These are phyloP conservation scores for Coemansia sp. DNA, from an alignment of 192 early-diverging fungal species.

Conservation along the genomic window DNA sequence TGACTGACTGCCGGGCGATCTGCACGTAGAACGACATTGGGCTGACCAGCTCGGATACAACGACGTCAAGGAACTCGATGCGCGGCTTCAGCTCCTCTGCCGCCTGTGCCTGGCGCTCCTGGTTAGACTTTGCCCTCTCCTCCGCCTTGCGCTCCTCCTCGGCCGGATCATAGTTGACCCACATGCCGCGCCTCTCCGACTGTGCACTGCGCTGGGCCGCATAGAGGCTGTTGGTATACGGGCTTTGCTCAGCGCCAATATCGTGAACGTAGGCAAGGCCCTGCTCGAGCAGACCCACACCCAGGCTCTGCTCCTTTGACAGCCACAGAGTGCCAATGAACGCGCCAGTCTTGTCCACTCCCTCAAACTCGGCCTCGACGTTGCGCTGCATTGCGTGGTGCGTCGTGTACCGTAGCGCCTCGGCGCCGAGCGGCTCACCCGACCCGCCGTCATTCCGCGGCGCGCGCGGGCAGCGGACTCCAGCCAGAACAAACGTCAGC, in stretches of 20 bases:
- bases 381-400: conserved; percentile 79
- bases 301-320: conserved; percentile 61
- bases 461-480: conserved; percentile 77
- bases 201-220: conserved; percentile 77
- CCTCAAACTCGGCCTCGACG: conserved; percentile 85
- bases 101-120: conserved; percentile 16
- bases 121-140: conserved; percentile 18
- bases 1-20: conserved; percentile 50
- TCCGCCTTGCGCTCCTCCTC: conserved; percentile 10
- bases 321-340: conserved; percentile 88
- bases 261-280: conserved; percentile 83
- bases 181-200: conserved; percentile 60
- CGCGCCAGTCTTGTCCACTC: conserved; percentile 82
- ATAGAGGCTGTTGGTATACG: conserved; percentile 61
- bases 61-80: conserved; percentile 67
- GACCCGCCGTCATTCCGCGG: conserved; percentile 59
- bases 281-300: conserved; percentile 64
- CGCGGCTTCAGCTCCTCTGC: conserved; percentile 49
- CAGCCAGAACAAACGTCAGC: conserved; percentile 79
- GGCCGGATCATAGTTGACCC: conserved; percentile 52
- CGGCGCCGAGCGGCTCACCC: conserved; percentile 80
- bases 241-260: conserved; percentile 79
- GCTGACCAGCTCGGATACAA: conserved; percentile 60
- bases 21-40: conserved; percentile 61
- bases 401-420: conserved; percentile 67